Evolutionary conservation across 2,329 filamentous ascomycete species (phyloP), one percentile per base, ranked within the genome.

Genomic region (Clarireedia homoeocarpa): DNA sequence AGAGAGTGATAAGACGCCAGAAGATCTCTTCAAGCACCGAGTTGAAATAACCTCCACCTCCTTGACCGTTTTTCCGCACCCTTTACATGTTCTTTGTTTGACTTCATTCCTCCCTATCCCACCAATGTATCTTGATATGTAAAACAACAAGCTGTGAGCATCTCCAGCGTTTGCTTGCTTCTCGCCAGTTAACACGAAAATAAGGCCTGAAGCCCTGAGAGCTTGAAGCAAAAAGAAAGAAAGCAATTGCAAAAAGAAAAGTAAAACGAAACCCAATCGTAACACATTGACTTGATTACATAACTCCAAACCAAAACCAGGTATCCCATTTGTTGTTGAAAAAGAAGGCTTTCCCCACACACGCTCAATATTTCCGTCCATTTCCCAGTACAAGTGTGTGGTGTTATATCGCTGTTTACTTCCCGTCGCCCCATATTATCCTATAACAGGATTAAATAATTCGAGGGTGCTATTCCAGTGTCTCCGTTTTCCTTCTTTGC

Each of bases 401-500:
- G 34, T 46, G 57, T 20, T 17, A 40, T 56, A 24, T 51, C n/a
- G 48, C 20, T 52, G 30, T 46, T 27, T 56, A 38, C 20, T 38
- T 44, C 20, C 40, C 47, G 46, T 26, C 10, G 26, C 38, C 9
- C 23, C 23, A 7, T 20, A 38, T 20, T 38, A 15, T 47, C 46
- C 59, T 61, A 91, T 83, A 91, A 83, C 68, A 91, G 75, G 71
- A 91, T 91, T 71, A 91, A 77, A 72, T 92, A 92, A 72, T 92
- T 92, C 72, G 88, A 91, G 48, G 88, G 88, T 44, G 88, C 88
- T 71, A 91, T 91, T 69, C 92, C 92, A 49, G 92, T 96, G 70
- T 96, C 91, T 70, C 92, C 92, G 61, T 76, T 95, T 70, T 92
- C 86, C 75, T 96, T 97, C 76, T 91, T 87, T 59, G 92, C 94